A percentile compares a stretch with the other conserved stretches of the same genome.
Evolutionary conservation across 495 filamentous ascomycete genomes (phyloP).

Genomic region (Neurospora africana): DNA sequence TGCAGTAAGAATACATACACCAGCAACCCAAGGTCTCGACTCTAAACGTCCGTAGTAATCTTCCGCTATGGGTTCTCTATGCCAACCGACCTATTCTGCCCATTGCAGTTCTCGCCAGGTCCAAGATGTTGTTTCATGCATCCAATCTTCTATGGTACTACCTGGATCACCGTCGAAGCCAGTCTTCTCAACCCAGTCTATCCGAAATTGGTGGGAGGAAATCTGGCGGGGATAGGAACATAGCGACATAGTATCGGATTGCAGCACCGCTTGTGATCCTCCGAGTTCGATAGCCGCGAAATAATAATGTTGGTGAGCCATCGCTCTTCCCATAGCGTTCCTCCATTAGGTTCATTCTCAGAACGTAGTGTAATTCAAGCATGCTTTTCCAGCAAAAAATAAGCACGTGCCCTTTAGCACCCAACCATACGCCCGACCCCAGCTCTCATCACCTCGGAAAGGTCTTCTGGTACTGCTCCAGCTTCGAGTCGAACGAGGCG

Average conservation of each 20-base stretch:
- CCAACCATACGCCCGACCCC: background rate
- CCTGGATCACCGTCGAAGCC: background rate
- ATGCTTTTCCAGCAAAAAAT: background rate
- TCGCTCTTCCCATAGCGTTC: background rate
- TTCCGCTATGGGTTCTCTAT: background rate
- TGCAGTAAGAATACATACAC: background rate
- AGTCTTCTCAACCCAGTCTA: background rate
- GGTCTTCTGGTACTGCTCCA: conserved; percentile 1
- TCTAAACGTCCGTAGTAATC: background rate
- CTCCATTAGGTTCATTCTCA: background rate
- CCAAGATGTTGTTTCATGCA: background rate
- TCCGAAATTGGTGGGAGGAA: background rate
- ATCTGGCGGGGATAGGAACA: background rate
- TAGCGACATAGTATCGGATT: background rate
- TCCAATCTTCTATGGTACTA: background rate
- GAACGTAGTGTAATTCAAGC: background rate
- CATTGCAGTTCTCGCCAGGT: background rate
- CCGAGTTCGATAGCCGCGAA: background rate
- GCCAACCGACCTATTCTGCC: background rate
- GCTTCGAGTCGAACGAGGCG: conserved; percentile 1
- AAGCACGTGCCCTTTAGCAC: background rate
- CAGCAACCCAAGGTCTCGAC: background rate
- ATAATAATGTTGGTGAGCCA: background rate
- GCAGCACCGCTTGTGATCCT: background rate
- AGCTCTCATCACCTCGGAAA: background rate